Base-by-base conservation (phyloP, 352 stramenopile species). In the Pythium angustatum region DNA sequence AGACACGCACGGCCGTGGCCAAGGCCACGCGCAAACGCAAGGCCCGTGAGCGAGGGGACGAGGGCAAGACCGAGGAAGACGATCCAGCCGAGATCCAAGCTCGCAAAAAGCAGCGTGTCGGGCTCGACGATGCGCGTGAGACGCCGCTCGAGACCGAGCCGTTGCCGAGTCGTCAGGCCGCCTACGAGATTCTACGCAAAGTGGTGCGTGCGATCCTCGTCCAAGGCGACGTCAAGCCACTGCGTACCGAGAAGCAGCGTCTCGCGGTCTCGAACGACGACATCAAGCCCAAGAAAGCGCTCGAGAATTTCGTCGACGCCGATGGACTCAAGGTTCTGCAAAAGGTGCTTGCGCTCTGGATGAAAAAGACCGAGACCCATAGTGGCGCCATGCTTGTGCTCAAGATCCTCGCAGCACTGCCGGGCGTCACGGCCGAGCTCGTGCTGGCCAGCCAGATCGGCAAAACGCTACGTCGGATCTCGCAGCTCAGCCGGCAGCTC, bases 271-370 rank as follows among this genome's bases (percentile, higher is more conserved):
- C 72, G 54, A 91, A 91, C 62, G 78, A 85, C 45, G 81, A 88
- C 44, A 61, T 90, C 26, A 75, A 85, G 74, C 72, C 79, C 14
- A 87, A 89, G 53, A 69, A 67, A 22, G 79, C 82, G 36, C 64
- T 91, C 21, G 68, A 82, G 41, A 72, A 47, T 1, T 91, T 91
- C 76, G 79, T 89, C 11, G 78, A 87, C 55, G 76, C 82, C 2
- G 82, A 81, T 24, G 82, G 82, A 41, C 62, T 91, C 5, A 55
- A 62, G 3, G 63, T 71, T 26, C 69, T 91, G 11, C 74, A 89
- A 49, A 78, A 77, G 53, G 74, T 85, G 38, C 61, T 91, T 17
- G 59, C 66, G 34, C 34, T 78, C 34, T 91, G 82, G 82, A 79
- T 91, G 55, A 69, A 73, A 14, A 65, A 75, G 7, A 68, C 77